Base-by-base conservation (phyloP, 1,284 basidiomycete genomes). In the Phylloporus sp. region DNA sequence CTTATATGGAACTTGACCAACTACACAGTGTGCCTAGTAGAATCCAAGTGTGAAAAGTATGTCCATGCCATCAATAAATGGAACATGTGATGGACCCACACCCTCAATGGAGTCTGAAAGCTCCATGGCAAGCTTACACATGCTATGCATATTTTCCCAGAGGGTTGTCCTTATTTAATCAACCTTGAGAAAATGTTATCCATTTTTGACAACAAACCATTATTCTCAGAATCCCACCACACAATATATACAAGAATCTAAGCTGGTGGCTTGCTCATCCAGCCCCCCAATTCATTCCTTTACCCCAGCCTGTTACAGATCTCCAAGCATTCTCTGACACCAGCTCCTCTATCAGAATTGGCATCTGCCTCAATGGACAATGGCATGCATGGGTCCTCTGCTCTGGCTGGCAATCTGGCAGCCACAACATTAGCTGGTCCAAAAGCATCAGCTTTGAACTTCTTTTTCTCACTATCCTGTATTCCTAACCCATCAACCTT, bases 1-100 rank as follows among this genome's bases (percentile, higher is more conserved):
- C 68, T 77, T 11, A 8, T 50, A 0, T 75, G 74, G 74, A 57
- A 75, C 64, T 15, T 40, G 0, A 18, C 56, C 0, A 31, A 49
- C 0, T 42, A 31, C 0, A 60, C 56, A 3, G 57, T 62, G 0
- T 3, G 10, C 0, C 44, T 68, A 1, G 42, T 29, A 0, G 2
- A 3, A 2, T 15, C 49, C 3, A 68, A 68, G 15, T 5, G 4
- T 0, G 2, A 1, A 0, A 68, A 68, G 8, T 68, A 68, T 20
- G 40, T 66, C 0, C n/a, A 24, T 1, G 40, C 40, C 11, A 10
- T 42, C 6, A 6, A 10, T 6, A 6, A 42, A 20, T 42, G 40
- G 40, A 6, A 22, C 11, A 42, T 12, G 18, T 15, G 15, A 10
- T 18, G 15, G 6, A 18, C 40, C 11, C 40, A 42, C 40, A 12